phyloP scores from a whole-genome alignment of 2,329 filamentous ascomycete species.

The Aureobasidium sp. region DNA sequence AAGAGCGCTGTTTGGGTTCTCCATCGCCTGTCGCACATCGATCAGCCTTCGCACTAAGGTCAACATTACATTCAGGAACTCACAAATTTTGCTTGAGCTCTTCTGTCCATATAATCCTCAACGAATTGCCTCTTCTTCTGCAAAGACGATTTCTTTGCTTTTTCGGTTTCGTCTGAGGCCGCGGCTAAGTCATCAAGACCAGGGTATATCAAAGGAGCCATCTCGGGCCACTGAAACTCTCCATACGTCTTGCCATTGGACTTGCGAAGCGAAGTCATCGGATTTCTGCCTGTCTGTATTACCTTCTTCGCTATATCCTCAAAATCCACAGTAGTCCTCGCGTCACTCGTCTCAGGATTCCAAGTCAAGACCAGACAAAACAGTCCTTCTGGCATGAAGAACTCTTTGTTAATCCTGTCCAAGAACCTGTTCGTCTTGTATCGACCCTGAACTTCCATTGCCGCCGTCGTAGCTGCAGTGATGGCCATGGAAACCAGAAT shows the following conservation, averaged over 20 bases:
- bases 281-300: conserved; percentile 29
- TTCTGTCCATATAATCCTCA: conserved; percentile 55
- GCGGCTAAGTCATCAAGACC: conserved; percentile 39
- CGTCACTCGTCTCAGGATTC: conserved; percentile 27
- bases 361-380: conserved; percentile 58
- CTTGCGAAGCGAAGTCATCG: conserved; percentile 39
- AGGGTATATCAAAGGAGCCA: conserved; percentile 53
- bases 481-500: conserved; percentile 51
- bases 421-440: conserved; percentile 60
- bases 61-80: too few relatives aligned
- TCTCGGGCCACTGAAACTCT: conserved; percentile 47
- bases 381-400: conserved; percentile 64
- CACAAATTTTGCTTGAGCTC: conserved; percentile 53
- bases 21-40: background rate
- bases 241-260: conserved; percentile 45
- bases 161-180: conserved; percentile 12
- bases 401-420: conserved; percentile 60
- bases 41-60: too few relatives aligned
- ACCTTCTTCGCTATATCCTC: conserved; percentile 42
- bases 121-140: conserved; percentile 43
- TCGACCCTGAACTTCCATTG: conserved; percentile 42
- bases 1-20: conserved; percentile 1
- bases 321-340: conserved; percentile 28
- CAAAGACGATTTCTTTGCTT: conserved; percentile 28
- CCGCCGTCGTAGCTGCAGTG: conserved; percentile 46